A percentile compares a stretch with the other conserved stretches of the same genome.
phyloP scores from a whole-genome alignment of 2,329 filamentous ascomycete species.

The Aspergillaceae sp. region DNA sequence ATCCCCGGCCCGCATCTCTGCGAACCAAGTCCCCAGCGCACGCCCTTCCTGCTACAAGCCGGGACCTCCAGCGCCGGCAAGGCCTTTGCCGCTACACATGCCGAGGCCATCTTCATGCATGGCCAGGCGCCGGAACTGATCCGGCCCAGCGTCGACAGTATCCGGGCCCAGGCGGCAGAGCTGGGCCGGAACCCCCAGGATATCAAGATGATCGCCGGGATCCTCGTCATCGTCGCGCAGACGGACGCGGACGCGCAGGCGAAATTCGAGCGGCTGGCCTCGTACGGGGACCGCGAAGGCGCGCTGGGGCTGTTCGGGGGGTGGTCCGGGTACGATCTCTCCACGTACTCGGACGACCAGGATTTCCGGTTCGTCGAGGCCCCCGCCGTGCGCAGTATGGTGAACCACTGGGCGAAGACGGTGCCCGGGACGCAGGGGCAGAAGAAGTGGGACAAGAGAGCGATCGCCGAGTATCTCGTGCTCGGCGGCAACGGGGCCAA shows the following conservation, averaged over 20 bases:
- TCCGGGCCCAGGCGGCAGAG: slow-evolving; percentile 48
- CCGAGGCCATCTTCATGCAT: slow-evolving; percentile 64
- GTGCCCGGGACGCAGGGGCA: slow-evolving; percentile 45
- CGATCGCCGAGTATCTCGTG: slow-evolving; percentile 58
- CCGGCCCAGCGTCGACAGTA: slow-evolving; percentile 48
- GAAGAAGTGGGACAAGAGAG: slow-evolving; percentile 64
- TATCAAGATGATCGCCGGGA: slow-evolving; percentile 60
- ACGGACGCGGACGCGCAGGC: slow-evolving; percentile 58
- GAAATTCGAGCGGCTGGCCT: slow-evolving; percentile 51
- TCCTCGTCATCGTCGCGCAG: slow-evolving; percentile 56
- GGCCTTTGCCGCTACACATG: slow-evolving; percentile 59
- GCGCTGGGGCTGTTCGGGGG: slow-evolving; percentile 64
- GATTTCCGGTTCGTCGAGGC: slow-evolving; percentile 54
- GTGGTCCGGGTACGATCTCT: slow-evolving; percentile 62
- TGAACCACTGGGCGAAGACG: slow-evolving; percentile 45
- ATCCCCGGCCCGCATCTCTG: slow-evolving; percentile 59
- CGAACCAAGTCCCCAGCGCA: slow-evolving; percentile 58
- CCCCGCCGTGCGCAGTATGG: slow-evolving; percentile 48
- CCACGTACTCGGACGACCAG: slow-evolving; percentile 53
- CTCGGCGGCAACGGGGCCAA: slow-evolving; percentile 60
- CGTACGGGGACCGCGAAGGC: slow-evolving; percentile 56
- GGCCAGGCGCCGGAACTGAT: slow-evolving; percentile 30
- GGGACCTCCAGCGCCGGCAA: slow-evolving; percentile 60
- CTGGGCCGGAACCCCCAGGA: slow-evolving; percentile 50
- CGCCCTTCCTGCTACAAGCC: slow-evolving; percentile 61